Conservation (phyloP, 1,284 basidiomycete species). For the Phellopilus nigrolimitatus region DNA sequence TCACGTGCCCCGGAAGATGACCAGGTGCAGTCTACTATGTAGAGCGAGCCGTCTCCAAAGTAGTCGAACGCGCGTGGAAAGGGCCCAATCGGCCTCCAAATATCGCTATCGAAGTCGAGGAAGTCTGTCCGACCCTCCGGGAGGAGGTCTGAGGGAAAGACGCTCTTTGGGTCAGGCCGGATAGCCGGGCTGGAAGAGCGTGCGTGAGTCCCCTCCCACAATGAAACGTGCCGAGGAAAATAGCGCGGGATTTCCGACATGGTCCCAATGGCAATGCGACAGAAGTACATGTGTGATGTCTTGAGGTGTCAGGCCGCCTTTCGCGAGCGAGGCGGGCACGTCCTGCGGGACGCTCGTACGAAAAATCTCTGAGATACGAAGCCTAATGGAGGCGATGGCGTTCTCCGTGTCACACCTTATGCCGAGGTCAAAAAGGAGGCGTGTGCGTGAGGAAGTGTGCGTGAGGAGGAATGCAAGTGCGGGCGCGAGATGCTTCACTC, state of each 20-base stretch:
- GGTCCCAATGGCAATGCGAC: constrained; percentile 46
- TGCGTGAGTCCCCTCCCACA: constrained; percentile 35
- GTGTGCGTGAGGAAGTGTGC: constrained; percentile 17
- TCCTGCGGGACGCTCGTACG: constrained; percentile 36
- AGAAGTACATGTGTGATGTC: constrained; percentile 41
- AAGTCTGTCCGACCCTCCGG: constrained; percentile 40
- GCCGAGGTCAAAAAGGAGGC: constrained; percentile 24
- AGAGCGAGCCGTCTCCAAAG: constrained; percentile 53
- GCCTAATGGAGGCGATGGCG: background rate
- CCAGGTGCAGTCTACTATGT: constrained; percentile 54
- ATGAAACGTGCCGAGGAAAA: constrained; percentile 47
- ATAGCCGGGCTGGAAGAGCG: constrained; percentile 35
- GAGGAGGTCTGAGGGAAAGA: constrained; percentile 34
- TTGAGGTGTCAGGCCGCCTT: constrained; percentile 40
- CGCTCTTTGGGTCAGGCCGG: constrained; percentile 37
- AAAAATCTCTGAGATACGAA: constrained; percentile 29
- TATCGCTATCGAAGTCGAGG: constrained; percentile 32
- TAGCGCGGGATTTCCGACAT: constrained; percentile 40
- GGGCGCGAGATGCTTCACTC: constrained; percentile 16
- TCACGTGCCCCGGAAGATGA: constrained; percentile 50
- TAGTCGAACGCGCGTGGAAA: constrained; percentile 50
- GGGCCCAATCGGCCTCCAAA: constrained; percentile 36
- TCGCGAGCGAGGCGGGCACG: constrained; percentile 43
- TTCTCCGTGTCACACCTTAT: constrained; percentile 19
- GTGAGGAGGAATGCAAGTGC: constrained; percentile 22